phyloP scores from a whole-genome alignment of 2,329 filamentous ascomycete species.

The Rhynchosporium secalis region DNA sequence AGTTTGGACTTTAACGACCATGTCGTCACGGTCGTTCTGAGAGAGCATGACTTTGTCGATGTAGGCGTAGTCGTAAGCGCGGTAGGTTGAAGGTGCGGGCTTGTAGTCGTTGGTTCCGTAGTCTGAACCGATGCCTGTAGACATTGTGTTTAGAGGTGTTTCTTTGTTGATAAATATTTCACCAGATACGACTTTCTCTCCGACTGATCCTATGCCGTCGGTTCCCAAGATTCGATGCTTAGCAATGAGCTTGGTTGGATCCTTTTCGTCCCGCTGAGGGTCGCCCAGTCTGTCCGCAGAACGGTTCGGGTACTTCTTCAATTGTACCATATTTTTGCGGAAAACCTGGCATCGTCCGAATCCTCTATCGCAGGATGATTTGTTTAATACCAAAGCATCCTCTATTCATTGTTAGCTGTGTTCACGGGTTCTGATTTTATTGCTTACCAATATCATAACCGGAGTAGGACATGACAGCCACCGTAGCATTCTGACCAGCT shows the following conservation, averaged over 20 bases:
- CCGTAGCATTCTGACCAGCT: conserved; percentile 93
- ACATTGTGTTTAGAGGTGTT: conserved; percentile 74
- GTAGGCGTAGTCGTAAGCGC: conserved; percentile 79
- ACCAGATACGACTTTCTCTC: conserved; percentile 72
- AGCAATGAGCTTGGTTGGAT: conserved; percentile 61
- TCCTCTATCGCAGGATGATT: conserved; percentile 89
- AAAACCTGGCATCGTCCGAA: conserved; percentile 98
- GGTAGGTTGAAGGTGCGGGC: conserved; percentile 74
- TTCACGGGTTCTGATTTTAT: too few species aligned
- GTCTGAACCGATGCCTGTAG: conserved; percentile 69
- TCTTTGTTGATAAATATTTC: conserved; percentile 92
- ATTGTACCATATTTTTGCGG: conserved; percentile 83
- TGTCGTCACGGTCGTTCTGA: conserved; percentile 80
- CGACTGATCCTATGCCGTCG: conserved; percentile 89
- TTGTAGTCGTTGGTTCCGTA: conserved; percentile 61
- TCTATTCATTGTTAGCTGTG: conserved; percentile 59
- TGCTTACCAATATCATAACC: conserved; percentile 69
- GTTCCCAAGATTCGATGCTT: conserved; percentile 74
- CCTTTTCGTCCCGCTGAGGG: conserved; percentile 50
- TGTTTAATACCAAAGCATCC: conserved; percentile 89
- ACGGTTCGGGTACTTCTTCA: conserved; percentile 88
- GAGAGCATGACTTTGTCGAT: conserved; percentile 97
- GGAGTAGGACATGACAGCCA: conserved; percentile 99
- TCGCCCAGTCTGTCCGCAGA: conserved; percentile 66
- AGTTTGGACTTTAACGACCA: conserved; percentile 90